Base-by-base conservation (phyloP, 306 rosid species). In the Acacia crassicarpa region DNA sequence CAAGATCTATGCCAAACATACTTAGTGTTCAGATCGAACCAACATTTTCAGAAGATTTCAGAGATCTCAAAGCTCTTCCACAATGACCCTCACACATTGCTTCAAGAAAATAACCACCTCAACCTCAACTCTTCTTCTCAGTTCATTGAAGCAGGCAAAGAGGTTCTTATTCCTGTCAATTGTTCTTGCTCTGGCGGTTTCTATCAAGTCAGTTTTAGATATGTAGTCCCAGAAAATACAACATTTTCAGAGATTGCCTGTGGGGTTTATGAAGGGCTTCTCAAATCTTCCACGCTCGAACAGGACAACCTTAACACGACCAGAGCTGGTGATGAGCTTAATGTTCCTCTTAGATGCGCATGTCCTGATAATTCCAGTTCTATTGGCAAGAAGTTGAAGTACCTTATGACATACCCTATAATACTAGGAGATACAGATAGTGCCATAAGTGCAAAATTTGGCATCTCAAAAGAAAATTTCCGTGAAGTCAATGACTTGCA, bases 401-500 rank as follows among this genome's bases (percentile, higher is more conserved):
- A 86, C 78, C 91, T 89, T 83, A 87, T 91, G 10, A 88, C 93
- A 72, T 91, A 89, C 89, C 97, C 94, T 81, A 1, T 91, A 19
- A 30, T 88, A 8, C 62, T 15, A 78, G 86, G 77, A 12, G 93
- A 91, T 66, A 51, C 8, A 13, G 67, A 68, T 4, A 51, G 13
- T 2, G 40, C 1, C 66, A 38, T 89, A 78, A 62, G 77, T n/a
- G 9, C 43, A 35, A 89, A 87, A 78, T 91, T 92, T 61, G 77
- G 81, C 8, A 72, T 91, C 54, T 79, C 87, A 72, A 20, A 14
- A 22, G 83, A 88, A 81, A 88, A 88, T 43, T 67, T 92, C 45
- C 81, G 22, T 38, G 81, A 32, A 56, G 83, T 67, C 2, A 92
- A 92, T 80, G 41, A 70, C 33, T 51, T 92, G 33, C 32, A 12